Evolutionary conservation across 768 basidiomycete genomes (phyloP).

Genomic region (Hypholoma sublateritium): DNA sequence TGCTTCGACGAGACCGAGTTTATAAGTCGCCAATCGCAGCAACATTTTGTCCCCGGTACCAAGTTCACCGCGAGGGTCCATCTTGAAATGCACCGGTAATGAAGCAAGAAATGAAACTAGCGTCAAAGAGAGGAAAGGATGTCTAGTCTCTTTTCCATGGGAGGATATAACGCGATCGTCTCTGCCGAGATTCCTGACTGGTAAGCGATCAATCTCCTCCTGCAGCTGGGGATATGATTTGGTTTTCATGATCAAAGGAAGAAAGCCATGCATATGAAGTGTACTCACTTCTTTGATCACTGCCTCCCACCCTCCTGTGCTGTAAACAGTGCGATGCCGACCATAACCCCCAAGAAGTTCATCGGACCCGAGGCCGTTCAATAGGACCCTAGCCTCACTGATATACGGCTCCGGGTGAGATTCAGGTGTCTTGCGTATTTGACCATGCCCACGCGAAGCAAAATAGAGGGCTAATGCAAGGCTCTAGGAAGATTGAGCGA

Average conservation of each 20-base stretch:
- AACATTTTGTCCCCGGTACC: conserved; percentile 91
- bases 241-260: not conserved
- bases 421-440: conserved; percentile 38
- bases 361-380: conserved; percentile 93
- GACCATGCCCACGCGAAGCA: conserved; percentile 79
- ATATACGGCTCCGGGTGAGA: conserved; percentile 51
- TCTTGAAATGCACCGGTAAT: conserved; percentile 80
- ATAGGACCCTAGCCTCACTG: conserved; percentile 76
- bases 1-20: conserved; percentile 75
- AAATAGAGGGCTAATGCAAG: conserved; percentile 92
- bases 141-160: conserved; percentile 89
- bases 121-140: conserved; percentile 84
- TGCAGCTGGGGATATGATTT: conserved; percentile 59
- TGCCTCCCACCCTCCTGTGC: conserved; percentile 65
- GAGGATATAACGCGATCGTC: conserved; percentile 94
- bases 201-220: conserved; percentile 84
- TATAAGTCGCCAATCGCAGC: conserved; percentile 66
- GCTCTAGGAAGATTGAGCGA: conserved; percentile 51
- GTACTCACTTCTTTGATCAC: conserved; percentile 74
- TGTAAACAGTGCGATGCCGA: conserved; percentile 79
- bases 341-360: conserved; percentile 95
- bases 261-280: not conserved
- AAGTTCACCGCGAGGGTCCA: conserved; percentile 71
- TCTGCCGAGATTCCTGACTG: conserved; percentile 85
- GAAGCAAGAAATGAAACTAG: conserved; percentile 76